Conservation (phyloP, 2,329 filamentous ascomycete genomes). For the Clonostachys byssicola region DNA sequence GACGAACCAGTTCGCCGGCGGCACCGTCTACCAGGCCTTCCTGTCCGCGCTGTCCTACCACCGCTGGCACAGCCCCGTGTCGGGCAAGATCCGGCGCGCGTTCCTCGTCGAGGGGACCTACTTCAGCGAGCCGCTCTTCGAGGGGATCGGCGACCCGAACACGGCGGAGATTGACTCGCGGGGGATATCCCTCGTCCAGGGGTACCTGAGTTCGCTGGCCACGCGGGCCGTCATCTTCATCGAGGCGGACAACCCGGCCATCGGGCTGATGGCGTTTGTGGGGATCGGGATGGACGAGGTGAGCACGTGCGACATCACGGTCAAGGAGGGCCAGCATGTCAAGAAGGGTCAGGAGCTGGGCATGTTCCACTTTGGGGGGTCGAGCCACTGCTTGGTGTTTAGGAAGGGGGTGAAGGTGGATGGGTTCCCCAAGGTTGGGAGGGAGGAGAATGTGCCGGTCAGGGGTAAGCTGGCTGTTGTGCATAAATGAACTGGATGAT, state of each 20-base stretch:
- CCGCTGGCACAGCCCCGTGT: slow-evolving; percentile 68
- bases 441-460: slow-evolving; percentile 31
- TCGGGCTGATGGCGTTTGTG: slow-evolving; percentile 68
- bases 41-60: slow-evolving; percentile 65
- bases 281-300: slow-evolving; percentile 76
- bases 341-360: slow-evolving; percentile 68
- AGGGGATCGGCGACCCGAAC: slow-evolving; percentile 20
- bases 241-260: slow-evolving; percentile 61
- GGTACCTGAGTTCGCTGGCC: slow-evolving; percentile 64
- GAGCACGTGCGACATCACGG: slow-evolving; percentile 67
- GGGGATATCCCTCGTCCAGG: slow-evolving; percentile 50
- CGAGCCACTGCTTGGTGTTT: slow-evolving; percentile 66
- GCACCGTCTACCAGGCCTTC: slow-evolving; percentile 69
- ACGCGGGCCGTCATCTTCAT: slow-evolving; percentile 68
- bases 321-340: slow-evolving; percentile 60
- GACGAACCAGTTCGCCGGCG: slow-evolving; percentile 51
- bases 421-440: slow-evolving; percentile 26
- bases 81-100: slow-evolving; percentile 52
- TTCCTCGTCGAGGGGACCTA: slow-evolving; percentile 62
- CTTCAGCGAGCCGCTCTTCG: slow-evolving; percentile 53
- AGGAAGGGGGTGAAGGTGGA: slow-evolving; percentile 45
- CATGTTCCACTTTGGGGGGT: slow-evolving; percentile 81
- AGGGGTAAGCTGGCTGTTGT: slow-evolving; percentile 19
- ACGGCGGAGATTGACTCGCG: slow-evolving; percentile 26
- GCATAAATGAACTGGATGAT: background rate